These are phyloP conservation scores for Entelexis sorbosivorans DNA, from an alignment of 1,139 yeast genomes.

Conservation along the genomic window DNA sequence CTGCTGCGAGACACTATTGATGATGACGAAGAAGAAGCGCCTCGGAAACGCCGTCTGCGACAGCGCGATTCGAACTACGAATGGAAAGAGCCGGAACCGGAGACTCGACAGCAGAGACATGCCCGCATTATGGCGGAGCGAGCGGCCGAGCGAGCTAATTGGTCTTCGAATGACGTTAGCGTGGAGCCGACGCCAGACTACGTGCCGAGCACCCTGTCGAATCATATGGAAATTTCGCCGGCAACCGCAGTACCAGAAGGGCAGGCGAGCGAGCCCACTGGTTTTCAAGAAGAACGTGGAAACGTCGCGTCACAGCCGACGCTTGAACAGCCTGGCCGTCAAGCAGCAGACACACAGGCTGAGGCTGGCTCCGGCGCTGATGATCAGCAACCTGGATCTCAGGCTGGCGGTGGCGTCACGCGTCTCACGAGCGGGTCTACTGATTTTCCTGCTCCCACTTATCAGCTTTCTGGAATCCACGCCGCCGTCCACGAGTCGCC, in stretches of 20 bases:
- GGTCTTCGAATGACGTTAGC: not conserved
- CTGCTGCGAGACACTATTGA: constrained; percentile 19
- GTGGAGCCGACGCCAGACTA: not conserved
- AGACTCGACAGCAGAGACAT: constrained; percentile 20
- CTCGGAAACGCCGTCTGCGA: constrained; percentile 15
- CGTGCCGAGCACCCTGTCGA: not conserved
- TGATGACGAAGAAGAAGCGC: constrained; percentile 11
- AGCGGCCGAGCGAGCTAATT: constrained; percentile 7
- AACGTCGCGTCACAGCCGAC: too few species aligned
- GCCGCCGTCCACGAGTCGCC: too few species aligned
- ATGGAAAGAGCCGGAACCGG: constrained; percentile 21
- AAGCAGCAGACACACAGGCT: too few species aligned
- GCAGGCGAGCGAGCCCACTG: not conserved
- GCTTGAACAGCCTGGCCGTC: too few species aligned
- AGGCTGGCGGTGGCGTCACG: too few species aligned
- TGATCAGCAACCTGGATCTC: too few species aligned
- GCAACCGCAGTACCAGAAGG: not conserved
- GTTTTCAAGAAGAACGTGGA: too few species aligned
- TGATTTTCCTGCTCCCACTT: too few species aligned
- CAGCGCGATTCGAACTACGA: constrained; percentile 14
- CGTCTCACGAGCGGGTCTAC: too few species aligned
- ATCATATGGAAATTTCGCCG: not conserved
- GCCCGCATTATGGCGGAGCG: constrained; percentile 20
- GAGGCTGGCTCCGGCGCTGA: too few species aligned
- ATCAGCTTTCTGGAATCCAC: too few species aligned